Base-by-base conservation (phyloP, 164 flowering plant species). In the Berberis thunbergii region DNA sequence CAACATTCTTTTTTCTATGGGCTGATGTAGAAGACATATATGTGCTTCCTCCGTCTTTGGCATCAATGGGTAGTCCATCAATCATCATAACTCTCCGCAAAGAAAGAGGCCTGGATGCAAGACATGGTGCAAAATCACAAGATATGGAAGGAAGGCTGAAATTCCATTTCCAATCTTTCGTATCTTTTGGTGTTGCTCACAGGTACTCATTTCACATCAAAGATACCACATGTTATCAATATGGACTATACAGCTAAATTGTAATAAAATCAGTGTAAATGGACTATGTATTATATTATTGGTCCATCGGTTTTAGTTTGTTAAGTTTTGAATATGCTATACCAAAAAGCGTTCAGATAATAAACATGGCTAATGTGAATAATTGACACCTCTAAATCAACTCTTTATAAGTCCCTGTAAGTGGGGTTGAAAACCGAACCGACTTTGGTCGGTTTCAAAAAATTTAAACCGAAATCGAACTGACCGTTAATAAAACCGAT, bases 131-230 rank as follows among this genome's bases (percentile, higher is more conserved):
- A 57, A 94, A 79, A 79, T 76, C 83, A 52, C 86, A 74, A 68
- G 98, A 94, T 70, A 83, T 64, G 53, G 89, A 88, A 73, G 97
- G 97, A 62, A 79, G 98, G 77, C 88, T 94, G 65, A 90, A 87
- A 75, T 94, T 85, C 70, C 83, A 88, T 76, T 94, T 94, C 76
- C 96, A 90, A 63, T 82, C 98, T 64, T 93, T 93, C 83, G 98
- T 93, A 41, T 93, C 97, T 62, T 93, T 82, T 68, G 77, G 71
- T 70, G 84, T 79, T 4, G 98, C 91, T 9, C 80, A 88, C 65
- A 83, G 90, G 98, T 93, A 88, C 43, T 41, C 11, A 41, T 26
- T 26, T 26, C 26, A 26, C 26, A 9, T 57, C 11, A 57, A 1
- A 41, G 2, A 3, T 52, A 1, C n/a, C 2, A 52, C 54, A 7